phyloP scores from a whole-genome alignment of 2,329 filamentous ascomycete species.

The Hymenotorrendiella dingleyae region DNA sequence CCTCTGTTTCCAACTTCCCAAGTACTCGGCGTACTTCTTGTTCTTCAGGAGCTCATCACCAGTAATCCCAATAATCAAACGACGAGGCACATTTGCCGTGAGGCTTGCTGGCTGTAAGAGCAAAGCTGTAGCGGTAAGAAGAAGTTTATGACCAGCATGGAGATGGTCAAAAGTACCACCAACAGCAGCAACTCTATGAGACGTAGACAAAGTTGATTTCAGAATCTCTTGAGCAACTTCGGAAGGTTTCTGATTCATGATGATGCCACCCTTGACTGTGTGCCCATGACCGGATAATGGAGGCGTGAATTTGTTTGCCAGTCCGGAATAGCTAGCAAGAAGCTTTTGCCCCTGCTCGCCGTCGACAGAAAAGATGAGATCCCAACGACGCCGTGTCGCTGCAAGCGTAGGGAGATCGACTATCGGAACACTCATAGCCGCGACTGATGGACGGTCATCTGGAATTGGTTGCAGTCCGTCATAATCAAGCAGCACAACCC shows the following conservation, averaged over 20 bases:
- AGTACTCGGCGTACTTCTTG: constrained; percentile 77
- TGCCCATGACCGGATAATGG: constrained; percentile 46
- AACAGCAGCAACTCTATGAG: constrained; percentile 63
- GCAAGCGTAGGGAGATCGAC: constrained; percentile 47
- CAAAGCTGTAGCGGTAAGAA: constrained; percentile 81
- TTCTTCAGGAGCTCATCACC: constrained; percentile 79
- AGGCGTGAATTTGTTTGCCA: constrained; percentile 41
- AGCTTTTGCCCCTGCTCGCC: constrained; percentile 58
- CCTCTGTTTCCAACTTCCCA: constrained; percentile 75
- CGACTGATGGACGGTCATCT: constrained; percentile 35
- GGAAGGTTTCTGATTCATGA: constrained; percentile 33
- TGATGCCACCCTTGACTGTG: constrained; percentile 47
- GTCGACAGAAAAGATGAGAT: constrained; percentile 58
- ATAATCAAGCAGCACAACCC: constrained; percentile 69
- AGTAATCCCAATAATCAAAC: constrained; percentile 79
- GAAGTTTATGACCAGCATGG: constrained; percentile 91
- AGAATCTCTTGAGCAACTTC: constrained; percentile 6
- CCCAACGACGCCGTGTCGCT: constrained; percentile 53
- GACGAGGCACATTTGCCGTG: constrained; percentile 38
- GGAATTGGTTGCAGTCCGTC: constrained; percentile 36
- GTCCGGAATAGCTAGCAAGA: constrained; percentile 42
- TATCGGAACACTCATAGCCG: constrained; percentile 31
- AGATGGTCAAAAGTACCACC: constrained; percentile 97
- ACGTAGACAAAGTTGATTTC: constrained; percentile 12
- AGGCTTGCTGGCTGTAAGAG: constrained; percentile 49